These are phyloP conservation scores for Irpex sp. DNA, from an alignment of 1,284 basidiomycete genomes.

Conservation along the genomic window DNA sequence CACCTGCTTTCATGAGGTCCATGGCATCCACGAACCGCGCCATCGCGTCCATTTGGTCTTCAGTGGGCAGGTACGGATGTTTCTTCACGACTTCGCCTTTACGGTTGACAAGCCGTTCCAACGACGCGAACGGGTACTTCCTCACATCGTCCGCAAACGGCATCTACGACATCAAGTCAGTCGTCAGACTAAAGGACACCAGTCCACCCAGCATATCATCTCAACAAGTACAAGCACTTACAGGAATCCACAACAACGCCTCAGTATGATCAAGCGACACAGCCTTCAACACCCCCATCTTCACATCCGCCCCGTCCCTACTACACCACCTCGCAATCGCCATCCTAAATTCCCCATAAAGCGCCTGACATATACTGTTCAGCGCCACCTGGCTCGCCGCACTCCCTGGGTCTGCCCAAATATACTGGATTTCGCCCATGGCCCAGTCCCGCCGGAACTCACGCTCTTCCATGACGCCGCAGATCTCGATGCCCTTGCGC, in stretches of 20 bases:
- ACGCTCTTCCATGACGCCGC: slow-evolving; percentile 73
- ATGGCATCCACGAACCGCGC: slow-evolving; percentile 82
- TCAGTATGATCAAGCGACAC: slow-evolving; percentile 55
- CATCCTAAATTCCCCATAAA: slow-evolving; percentile 44
- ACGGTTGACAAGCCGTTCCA: slow-evolving; percentile 73
- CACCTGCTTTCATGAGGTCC: slow-evolving; percentile 77
- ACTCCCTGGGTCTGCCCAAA: slow-evolving; percentile 75
- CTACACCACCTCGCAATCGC: slow-evolving; percentile 83
- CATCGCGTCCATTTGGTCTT: slow-evolving; percentile 79
- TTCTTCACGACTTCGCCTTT: slow-evolving; percentile 71
- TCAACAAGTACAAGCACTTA: slow-evolving; percentile 26
- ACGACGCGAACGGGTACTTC: slow-evolving; percentile 82
- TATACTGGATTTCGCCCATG: slow-evolving; percentile 86
- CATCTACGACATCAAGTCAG: slow-evolving; percentile 47
- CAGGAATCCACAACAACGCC: slow-evolving; percentile 80
- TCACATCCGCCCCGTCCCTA: slow-evolving; percentile 73
- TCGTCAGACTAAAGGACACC: not conserved
- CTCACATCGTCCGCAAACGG: slow-evolving; percentile 94
- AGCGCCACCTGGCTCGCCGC: slow-evolving; percentile 79
- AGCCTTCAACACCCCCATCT: slow-evolving; percentile 77
- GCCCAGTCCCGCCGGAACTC: slow-evolving; percentile 76
- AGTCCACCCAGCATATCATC: too few species aligned
- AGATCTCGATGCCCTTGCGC: slow-evolving; percentile 82
- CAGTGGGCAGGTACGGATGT: slow-evolving; percentile 83
- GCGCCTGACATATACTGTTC: slow-evolving; percentile 83